These are phyloP conservation scores for Aspergillus tanneri DNA, from an alignment of 2,329 filamentous ascomycete species.

Conservation along the genomic window DNA sequence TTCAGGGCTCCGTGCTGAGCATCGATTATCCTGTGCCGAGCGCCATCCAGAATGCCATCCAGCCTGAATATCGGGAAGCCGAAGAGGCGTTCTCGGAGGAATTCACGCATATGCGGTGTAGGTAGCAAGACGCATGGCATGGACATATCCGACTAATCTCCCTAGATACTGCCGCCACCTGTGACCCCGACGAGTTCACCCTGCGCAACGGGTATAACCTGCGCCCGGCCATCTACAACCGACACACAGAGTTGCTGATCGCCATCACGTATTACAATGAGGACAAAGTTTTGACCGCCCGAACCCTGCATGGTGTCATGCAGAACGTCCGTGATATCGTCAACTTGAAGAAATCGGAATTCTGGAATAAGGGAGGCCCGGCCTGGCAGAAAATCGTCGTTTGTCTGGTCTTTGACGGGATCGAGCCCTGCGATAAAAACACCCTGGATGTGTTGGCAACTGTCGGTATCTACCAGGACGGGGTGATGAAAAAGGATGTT, in stretches of 20 bases:
- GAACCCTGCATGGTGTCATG: conserved; percentile 97
- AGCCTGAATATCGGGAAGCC: conserved; percentile 81
- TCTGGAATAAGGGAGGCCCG: conserved; percentile 98
- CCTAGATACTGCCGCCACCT: conserved; percentile 85
- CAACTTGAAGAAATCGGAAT: conserved; percentile 97
- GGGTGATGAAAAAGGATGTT: conserved; percentile 97
- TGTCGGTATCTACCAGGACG: conserved; percentile 94
- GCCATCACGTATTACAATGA: conserved; percentile 99
- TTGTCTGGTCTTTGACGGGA: conserved; percentile 94
- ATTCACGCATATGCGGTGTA: conserved; percentile 93
- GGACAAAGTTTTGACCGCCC: conserved; percentile 87
- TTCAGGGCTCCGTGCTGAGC: conserved; percentile 92
- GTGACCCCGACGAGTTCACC: conserved; percentile 97
- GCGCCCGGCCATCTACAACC: conserved; percentile 96
- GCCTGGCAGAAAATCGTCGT: conserved; percentile 99
- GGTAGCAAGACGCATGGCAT: no score
- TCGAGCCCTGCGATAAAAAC: conserved; percentile 96
- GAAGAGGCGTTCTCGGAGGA: conserved; percentile 85
- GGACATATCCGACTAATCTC: conserved; percentile 13
- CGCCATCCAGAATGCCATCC: conserved; percentile 94
- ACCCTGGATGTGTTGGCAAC: conserved; percentile 90
- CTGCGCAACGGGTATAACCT: conserved; percentile 98
- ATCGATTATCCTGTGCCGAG: conserved; percentile 96
- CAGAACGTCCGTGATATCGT: conserved; percentile 98
- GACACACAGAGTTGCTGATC: conserved; percentile 93